phyloP scores from a whole-genome alignment of 345 rosid species.

The Eucalyptus globulus region DNA sequence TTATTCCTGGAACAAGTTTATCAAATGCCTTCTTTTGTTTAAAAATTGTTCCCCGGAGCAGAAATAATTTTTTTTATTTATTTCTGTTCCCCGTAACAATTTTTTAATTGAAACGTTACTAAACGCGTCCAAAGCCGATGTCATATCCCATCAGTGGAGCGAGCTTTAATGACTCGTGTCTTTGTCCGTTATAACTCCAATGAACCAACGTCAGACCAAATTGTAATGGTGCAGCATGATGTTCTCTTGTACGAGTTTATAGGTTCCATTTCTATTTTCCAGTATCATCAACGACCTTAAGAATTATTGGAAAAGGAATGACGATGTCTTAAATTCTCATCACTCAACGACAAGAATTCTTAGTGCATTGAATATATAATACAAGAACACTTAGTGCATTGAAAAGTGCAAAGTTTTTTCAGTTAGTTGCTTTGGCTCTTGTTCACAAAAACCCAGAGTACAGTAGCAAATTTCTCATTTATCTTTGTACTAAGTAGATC shows the following conservation, averaged over 20 bases:
- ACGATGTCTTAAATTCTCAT: not conserved
- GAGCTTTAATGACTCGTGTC: not conserved
- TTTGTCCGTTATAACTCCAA: not conserved
- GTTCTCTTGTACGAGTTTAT: not conserved
- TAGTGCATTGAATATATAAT: not conserved
- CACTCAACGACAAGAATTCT: not conserved
- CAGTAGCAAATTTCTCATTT: too few species aligned
- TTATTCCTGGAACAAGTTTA: too few species aligned
- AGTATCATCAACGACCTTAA: not conserved
- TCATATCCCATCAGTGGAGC: not conserved
- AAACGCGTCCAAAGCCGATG: too few species aligned
- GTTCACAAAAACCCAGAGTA: too few species aligned
- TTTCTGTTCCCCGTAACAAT: accelerated
- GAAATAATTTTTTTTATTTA: too few species aligned
- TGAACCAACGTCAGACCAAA: not conserved
- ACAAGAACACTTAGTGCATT: too few species aligned
- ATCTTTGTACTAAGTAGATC: not conserved
- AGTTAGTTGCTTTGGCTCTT: too few species aligned
- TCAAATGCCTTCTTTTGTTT: too few species aligned
- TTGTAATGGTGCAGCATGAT: not conserved
- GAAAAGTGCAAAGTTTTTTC: too few species aligned
- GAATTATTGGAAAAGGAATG: not conserved
- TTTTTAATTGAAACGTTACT: too few species aligned
- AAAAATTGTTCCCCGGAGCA: too few species aligned
- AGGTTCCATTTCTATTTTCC: not conserved